Base-by-base conservation (phyloP, 108 stramenopile species). In the Skeletonema marinoi region DNA sequence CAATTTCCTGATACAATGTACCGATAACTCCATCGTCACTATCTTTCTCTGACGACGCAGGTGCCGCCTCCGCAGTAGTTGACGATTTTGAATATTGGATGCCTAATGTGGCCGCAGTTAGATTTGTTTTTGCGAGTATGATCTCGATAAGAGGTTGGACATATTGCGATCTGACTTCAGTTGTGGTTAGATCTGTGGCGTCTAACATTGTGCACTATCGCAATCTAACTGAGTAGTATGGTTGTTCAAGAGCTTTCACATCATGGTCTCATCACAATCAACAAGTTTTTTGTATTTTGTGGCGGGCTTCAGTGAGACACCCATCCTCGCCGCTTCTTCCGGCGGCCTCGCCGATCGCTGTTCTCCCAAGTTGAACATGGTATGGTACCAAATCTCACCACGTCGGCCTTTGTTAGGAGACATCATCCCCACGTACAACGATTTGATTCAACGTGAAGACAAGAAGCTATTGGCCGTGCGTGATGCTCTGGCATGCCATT, bases 1-100 rank as follows among this genome's bases (percentile, higher is more conserved):
- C 68, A 41, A 78, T 78, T 60, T 78, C 77, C 21, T 78, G 68
- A 39, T 70, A 78, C 48, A 78, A 65, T 3, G 77, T 78, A 13
- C 69, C 44, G 17, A 69, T 60, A 4, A 46, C 16, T 6, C 7
- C 31, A 1, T 59, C 66, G 4, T 39, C 25, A 32, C 30, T n/a
- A 16, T n/a, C 60, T 65, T 13, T 58, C 46, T 30, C 21, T 8
- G 68, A 50, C 31, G 25, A n/a, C 14, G 63, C 0, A 58, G 50
- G 6, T 12, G 56, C 29, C 35, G 12, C 35, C 30, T 62, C 35
- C 16, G 12, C 61, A 32, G 61, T 32, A 31, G 60, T 32, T 11
- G 60, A 31, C 6, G 8, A 58, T 12, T 10, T 38, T 38, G 35
- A 48, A 39, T 7, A 61, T 66, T 71, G 54, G 30, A 60, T 60